phyloP scores from a whole-genome alignment of 768 basidiomycete genomes.

The Lactarius quietus region DNA sequence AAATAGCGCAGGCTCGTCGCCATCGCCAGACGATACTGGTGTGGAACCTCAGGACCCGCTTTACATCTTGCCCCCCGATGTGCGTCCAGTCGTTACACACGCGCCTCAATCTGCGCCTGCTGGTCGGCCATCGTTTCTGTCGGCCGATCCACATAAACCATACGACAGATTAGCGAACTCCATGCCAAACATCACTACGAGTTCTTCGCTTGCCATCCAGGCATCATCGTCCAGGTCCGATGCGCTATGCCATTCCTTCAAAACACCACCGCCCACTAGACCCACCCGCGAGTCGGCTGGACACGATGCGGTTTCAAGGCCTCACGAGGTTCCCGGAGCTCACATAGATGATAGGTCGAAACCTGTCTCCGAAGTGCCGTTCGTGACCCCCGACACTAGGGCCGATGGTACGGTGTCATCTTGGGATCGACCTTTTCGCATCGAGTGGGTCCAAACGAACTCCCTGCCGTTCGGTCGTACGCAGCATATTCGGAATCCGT shows the following conservation, averaged over 20 bases:
- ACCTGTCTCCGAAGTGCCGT: slow-evolving; percentile 21
- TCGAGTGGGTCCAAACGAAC: slow-evolving; percentile 77
- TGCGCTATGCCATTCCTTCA: slow-evolving; percentile 40
- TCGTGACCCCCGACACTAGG: slow-evolving; percentile 30
- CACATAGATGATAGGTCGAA: background rate
- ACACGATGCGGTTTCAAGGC: slow-evolving; percentile 4
- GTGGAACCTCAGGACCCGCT: background rate
- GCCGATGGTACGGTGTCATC: slow-evolving; percentile 29
- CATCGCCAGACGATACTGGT: slow-evolving; percentile 6
- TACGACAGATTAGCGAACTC: slow-evolving; percentile 35
- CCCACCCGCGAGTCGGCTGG: background rate
- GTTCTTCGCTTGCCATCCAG: slow-evolving; percentile 24
- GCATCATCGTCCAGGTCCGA: slow-evolving; percentile 36
- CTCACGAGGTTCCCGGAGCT: background rate
- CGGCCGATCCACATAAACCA: slow-evolving; percentile 45
- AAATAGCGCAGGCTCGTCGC: background rate
- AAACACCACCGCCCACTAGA: slow-evolving; percentile 20
- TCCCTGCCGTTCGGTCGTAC: slow-evolving; percentile 72
- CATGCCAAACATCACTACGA: slow-evolving; percentile 31
- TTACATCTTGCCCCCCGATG: slow-evolving; percentile 37
- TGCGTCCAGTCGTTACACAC: slow-evolving; percentile 39
- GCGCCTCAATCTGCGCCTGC: slow-evolving; percentile 39
- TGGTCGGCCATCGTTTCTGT: slow-evolving; percentile 41
- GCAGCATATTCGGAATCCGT: slow-evolving; percentile 81
- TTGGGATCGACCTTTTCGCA: slow-evolving; percentile 78